These are phyloP conservation scores for Suhomyces choctaworum DNA, from an alignment of 1,139 yeast species.

Conservation along the genomic window DNA sequence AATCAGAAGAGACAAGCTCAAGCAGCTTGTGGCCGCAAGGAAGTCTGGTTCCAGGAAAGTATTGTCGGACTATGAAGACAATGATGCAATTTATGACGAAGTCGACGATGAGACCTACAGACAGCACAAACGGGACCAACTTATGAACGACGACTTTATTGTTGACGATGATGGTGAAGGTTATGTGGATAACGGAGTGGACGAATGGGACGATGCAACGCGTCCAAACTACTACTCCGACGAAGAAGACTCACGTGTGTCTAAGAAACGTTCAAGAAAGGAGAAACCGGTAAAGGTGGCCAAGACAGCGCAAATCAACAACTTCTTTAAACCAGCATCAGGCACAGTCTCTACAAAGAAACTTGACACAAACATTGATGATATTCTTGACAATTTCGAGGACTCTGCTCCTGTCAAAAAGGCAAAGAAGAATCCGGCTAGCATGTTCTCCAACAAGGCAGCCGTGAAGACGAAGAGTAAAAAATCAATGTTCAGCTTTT, in stretches of 20 bases:
- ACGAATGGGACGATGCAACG: conserved; percentile 73
- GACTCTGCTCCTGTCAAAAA: conserved; percentile 24
- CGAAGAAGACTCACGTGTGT: conserved; percentile 41
- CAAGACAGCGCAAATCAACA: conserved; percentile 52
- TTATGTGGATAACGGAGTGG: conserved; percentile 88
- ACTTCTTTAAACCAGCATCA: conserved; percentile 51
- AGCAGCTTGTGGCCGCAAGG: conserved; percentile 44
- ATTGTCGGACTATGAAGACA: conserved; percentile 28
- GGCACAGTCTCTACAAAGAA: conserved; percentile 34
- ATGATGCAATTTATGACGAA: conserved; percentile 71
- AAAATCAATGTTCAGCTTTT: conserved; percentile 27
- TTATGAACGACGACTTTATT: conserved; percentile 87
- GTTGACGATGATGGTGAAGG: conserved; percentile 92
- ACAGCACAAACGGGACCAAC: conserved; percentile 72
- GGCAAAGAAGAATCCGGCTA: conserved; percentile 18
- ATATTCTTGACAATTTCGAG: conserved; percentile 46
- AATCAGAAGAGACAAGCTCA: conserved; percentile 37
- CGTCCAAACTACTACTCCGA: conserved; percentile 55
- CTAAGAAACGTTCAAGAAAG: conserved; percentile 31
- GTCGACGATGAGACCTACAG: conserved; percentile 81
- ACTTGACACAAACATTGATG: conserved; percentile 43
- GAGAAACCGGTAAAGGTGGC: conserved; percentile 44
- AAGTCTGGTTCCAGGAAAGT: conserved; percentile 32
- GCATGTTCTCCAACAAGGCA: conserved; percentile 9
- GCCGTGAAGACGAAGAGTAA: conserved; percentile 14